phyloP scores from a whole-genome alignment of 257 asterid species.

The Jacaranda mimosifolia region DNA sequence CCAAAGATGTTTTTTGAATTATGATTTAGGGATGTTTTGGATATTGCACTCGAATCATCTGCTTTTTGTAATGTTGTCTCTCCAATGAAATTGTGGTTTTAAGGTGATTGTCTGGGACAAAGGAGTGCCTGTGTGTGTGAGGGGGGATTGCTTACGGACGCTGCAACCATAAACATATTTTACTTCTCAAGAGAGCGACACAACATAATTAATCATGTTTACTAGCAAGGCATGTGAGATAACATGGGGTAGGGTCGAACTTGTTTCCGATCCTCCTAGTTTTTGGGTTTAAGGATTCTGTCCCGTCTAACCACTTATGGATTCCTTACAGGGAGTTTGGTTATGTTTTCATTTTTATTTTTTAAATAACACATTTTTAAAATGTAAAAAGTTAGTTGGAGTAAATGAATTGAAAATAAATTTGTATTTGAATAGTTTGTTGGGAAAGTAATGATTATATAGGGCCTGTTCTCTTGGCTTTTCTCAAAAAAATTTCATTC shows the following conservation, averaged over 20 bases:
- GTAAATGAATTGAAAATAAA: no score
- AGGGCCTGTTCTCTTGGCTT: no score
- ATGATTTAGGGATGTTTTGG: slow-evolving; percentile 17
- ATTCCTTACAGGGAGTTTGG: no score
- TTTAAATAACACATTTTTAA: no score
- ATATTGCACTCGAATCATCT: slow-evolving; percentile 21
- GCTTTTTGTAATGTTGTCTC: slow-evolving; percentile 8
- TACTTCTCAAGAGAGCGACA: slow-evolving; percentile 12
- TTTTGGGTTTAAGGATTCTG: slow-evolving; percentile 27
- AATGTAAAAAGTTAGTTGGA: no score
- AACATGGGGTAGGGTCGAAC: slow-evolving; percentile 48
- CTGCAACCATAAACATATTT: slow-evolving; percentile 39
- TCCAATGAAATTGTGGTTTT: slow-evolving; percentile 32
- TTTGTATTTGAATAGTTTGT: no score
- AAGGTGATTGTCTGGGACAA: slow-evolving; percentile 26
- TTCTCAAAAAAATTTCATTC: no score
- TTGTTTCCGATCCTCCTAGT: not conserved
- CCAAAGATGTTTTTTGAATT: slow-evolving; percentile 27
- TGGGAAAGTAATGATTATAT: no score
- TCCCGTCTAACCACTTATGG: slow-evolving; percentile 9
- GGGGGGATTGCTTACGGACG: slow-evolving; percentile 43
- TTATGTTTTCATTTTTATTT: no score
- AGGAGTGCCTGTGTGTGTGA: not conserved
- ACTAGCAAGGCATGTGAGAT: slow-evolving; percentile 32
- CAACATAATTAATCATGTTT: slow-evolving; percentile 36